Evolutionary conservation across 805 yeast genomes (phyloP).

Genomic region (Cyberlindnera lachancei): DNA sequence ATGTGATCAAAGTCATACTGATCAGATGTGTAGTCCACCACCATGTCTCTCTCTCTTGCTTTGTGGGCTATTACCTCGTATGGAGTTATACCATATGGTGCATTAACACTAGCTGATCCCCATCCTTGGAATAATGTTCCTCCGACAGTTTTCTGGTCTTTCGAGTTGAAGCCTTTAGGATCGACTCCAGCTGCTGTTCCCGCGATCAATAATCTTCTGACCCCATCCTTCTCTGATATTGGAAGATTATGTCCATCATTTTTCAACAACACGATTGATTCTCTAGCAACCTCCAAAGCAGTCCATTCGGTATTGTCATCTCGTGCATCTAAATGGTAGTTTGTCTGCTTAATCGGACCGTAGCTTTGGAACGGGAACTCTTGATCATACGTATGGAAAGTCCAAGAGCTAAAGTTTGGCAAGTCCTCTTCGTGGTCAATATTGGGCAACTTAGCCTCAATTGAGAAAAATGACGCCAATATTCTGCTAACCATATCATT

Average conservation of each 20-base stretch:
- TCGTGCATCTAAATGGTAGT: slow-evolving; percentile 49
- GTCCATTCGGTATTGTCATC: slow-evolving; percentile 39
- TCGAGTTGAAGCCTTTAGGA: slow-evolving; percentile 44
- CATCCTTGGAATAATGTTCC: slow-evolving; percentile 55
- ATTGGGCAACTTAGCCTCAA: slow-evolving; percentile 28
- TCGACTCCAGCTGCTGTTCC: slow-evolving; percentile 48
- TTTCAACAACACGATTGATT: slow-evolving; percentile 49
- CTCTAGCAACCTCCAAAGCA: slow-evolving; percentile 47
- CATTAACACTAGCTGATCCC: slow-evolving; percentile 56
- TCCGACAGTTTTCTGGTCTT: slow-evolving; percentile 42
- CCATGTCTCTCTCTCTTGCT: slow-evolving; percentile 39
- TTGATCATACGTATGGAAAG: slow-evolving; percentile 46
- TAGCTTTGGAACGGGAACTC: slow-evolving; percentile 44
- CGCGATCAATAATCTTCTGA: slow-evolving; percentile 35
- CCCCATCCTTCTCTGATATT: slow-evolving; percentile 35
- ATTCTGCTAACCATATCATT: slow-evolving; percentile 59
- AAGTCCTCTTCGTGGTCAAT: slow-evolving; percentile 33
- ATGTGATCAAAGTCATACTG: slow-evolving; percentile 38
- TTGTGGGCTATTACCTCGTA: slow-evolving; percentile 43
- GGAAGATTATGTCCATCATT: slow-evolving; percentile 47
- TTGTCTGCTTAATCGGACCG: slow-evolving; percentile 47
- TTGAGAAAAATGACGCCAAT: slow-evolving; percentile 46
- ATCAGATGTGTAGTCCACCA: slow-evolving; percentile 37
- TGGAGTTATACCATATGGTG: slow-evolving; percentile 52
- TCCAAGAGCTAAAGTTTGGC: slow-evolving; percentile 55